Evolutionary conservation across 2,329 filamentous ascomycete species (phyloP), one percentile per base, ranked within the genome.

Genomic region (Aspergillus sp.): DNA sequence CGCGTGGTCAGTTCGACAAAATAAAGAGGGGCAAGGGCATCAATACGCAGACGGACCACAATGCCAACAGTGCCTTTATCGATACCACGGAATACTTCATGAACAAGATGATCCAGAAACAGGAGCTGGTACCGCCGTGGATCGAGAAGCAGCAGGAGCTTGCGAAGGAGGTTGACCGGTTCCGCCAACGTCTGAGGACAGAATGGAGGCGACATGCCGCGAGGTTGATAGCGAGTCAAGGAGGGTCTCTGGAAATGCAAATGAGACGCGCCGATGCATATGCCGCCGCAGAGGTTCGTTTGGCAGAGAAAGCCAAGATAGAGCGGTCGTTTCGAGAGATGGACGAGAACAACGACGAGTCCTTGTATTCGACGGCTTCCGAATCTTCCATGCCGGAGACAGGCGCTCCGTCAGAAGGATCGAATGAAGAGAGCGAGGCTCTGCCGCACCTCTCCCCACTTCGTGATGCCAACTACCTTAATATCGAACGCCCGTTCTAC

Each of bases 81-180:
- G 90, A 97, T 66, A 97, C 93, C 0, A 97, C 94, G 0, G 93
- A 97, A 72, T 96, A 96, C 69, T 89, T 97, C 63, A 88, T 97
- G 87, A 97, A 99, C 74, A 94, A 95, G 73, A 96, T 97, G 77
- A 96, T 99, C 57, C 89, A 96, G 73, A 87, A 88, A 53, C 94
- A 99, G 71, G 92, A 96, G 17, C 89, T 97, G 54, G 90, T 95
- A 0, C 94, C 94, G 1, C 93, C 93, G 0, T 99, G 94, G 94
- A 97, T 99, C 54, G 94, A 99, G 73, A 97, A 96, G 73, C 94
- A 99, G 70, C 93, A 97, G 67, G 91, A 96, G 64, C 76, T 97
- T 5, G 80, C 85, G 10, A 84, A 83, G 54, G 82, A 88, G 0
- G 81, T 86, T 1, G 80, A 78, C 11, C 78, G 79, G 1, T 96